phyloP scores from a whole-genome alignment of 768 basidiomycete genomes.

The Suillus subaureus region DNA sequence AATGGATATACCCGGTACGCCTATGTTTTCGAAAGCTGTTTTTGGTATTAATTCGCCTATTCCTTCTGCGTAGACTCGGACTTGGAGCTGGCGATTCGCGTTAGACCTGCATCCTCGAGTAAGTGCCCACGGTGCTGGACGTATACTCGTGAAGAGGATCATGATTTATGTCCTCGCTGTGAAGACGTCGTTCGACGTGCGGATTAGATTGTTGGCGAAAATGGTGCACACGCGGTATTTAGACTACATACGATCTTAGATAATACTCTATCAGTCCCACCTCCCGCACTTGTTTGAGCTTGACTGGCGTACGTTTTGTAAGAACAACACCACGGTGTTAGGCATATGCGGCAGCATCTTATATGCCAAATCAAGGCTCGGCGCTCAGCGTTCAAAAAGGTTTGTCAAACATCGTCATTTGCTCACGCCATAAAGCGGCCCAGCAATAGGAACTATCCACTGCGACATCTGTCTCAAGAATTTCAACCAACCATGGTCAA shows the following conservation, averaged over 20 bases:
- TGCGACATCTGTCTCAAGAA: neutral
- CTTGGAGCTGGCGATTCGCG: conserved; percentile 44
- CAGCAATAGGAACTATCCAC: neutral
- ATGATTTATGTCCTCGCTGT: conserved; percentile 71
- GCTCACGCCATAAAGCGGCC: neutral
- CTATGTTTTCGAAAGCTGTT: neutral
- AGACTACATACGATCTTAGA: neutral
- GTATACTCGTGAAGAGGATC: conserved; percentile 53
- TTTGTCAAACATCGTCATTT: neutral
- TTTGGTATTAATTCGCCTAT: neutral
- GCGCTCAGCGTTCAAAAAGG: neutral
- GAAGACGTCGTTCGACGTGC: conserved; percentile 19
- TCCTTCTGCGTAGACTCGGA: conserved; percentile 9
- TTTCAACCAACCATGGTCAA: conserved; percentile 16
- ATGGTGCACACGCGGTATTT: too few species aligned
- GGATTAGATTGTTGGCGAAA: neutral
- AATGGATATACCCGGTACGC: conserved; percentile 48
- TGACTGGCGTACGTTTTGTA: neutral
- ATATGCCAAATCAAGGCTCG: too few species aligned
- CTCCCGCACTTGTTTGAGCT: neutral
- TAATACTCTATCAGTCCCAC: neutral
- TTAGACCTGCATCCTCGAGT: conserved; percentile 57
- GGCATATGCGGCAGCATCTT: neutral
- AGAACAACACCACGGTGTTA: neutral
- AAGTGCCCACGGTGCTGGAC: conserved; percentile 97